phyloP scores from a whole-genome alignment of 176 grass and related monocot genomes.

The Thinopyrum elongatum region DNA sequence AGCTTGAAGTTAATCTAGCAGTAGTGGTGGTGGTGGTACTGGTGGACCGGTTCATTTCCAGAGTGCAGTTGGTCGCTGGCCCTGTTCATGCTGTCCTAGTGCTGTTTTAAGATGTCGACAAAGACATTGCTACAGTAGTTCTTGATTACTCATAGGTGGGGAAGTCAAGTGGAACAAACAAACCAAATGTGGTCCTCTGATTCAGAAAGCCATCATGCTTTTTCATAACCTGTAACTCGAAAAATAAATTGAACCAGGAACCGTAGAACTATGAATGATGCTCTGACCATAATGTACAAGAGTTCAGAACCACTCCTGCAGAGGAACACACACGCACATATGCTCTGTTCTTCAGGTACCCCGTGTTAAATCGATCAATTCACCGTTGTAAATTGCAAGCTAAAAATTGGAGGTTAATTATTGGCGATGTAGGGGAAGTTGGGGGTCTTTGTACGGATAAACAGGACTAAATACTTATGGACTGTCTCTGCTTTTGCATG shows the following conservation, averaged over 20 bases:
- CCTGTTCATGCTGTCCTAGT: conserved; percentile 18
- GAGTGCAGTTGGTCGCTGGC: conserved; percentile 3
- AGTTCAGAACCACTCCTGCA: neutral
- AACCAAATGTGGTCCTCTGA: neutral
- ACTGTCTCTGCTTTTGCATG: conserved; percentile 28
- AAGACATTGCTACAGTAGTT: conserved; percentile 18
- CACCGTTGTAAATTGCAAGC: neutral
- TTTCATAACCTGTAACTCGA: neutral
- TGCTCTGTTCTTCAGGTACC: conserved; percentile 18
- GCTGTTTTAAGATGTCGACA: neutral
- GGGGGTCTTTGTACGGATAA: neutral
- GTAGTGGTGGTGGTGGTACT: neutral
- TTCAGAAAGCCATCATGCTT: neutral
- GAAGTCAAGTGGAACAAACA: conserved; percentile 27
- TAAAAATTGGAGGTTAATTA: neutral
- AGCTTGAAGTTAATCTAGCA: conserved; percentile 16
- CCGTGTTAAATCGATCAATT: neutral
- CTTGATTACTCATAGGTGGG: neutral
- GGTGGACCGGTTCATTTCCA: neutral
- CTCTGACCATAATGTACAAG: neutral
- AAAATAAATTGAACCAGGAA: no score
- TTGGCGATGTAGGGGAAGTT: neutral
- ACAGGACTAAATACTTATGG: conserved; percentile 7
- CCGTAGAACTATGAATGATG: neutral
- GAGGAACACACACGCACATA: neutral